These are phyloP conservation scores for Mycena belliarum DNA, from an alignment of 768 basidiomycete species.

Conservation along the genomic window DNA sequence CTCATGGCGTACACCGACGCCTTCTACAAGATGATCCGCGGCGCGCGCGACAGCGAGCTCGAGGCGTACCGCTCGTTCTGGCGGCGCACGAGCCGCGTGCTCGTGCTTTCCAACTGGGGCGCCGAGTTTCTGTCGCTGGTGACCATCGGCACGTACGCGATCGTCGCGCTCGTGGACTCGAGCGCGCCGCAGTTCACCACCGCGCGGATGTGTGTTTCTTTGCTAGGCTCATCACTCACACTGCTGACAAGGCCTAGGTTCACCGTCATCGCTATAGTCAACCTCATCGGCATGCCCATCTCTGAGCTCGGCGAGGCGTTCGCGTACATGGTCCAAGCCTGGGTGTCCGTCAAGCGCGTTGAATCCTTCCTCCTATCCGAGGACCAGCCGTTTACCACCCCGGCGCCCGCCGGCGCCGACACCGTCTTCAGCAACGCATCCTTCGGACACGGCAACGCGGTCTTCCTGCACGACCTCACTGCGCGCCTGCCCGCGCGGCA, in stretches of 20 bases:
- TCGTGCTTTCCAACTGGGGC: constrained; percentile 8
- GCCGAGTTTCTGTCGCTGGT: constrained; percentile 2
- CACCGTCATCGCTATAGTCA: constrained; percentile 3
- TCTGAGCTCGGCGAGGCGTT: constrained; percentile 8
- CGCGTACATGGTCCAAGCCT: constrained; percentile 3
- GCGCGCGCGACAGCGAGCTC: constrained; percentile 3
- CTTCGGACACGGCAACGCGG: constrained; percentile 3
- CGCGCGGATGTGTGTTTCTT: constrained; percentile 1
- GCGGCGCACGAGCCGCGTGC: constrained; percentile 1
- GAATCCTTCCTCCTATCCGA: constrained; percentile 2
- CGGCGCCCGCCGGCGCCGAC: background rate
- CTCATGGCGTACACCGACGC: constrained; percentile 9
- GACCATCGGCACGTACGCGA: constrained; percentile 5
- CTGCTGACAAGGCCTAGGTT: background rate
- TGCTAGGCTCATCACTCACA: no score
- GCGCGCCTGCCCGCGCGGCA: background rate
- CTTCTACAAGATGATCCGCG: constrained; percentile 3
- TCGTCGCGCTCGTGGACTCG: constrained; percentile 3
- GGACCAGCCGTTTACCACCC: background rate
- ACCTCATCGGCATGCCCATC: constrained; percentile 13
- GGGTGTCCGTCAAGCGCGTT: constrained; percentile 8
- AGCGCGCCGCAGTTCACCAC: background rate
- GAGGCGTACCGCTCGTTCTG: background rate
- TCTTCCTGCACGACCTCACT: constrained; percentile 7
- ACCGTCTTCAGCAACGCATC: constrained; percentile 1